Percentiles rank a stretch among this genome's conserved stretches.
phyloP scores from a whole-genome alignment of 1,139 yeast species.

The Magnusiomyces sp. region DNA sequence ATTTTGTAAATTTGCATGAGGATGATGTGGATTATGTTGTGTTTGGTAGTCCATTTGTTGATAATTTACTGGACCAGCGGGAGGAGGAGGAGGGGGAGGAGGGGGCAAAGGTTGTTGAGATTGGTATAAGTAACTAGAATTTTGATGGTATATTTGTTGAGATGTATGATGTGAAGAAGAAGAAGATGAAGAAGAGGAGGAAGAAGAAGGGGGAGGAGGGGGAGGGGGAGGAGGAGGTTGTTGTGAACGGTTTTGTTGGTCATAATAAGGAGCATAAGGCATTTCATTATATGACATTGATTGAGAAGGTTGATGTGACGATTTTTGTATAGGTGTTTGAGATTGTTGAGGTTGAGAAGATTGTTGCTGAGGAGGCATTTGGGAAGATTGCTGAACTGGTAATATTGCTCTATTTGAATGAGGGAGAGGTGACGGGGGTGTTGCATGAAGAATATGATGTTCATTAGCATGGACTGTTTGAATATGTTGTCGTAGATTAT shows the following conservation, averaged over 20 bases:
- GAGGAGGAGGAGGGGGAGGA: too few species aligned
- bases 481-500: conserved; percentile 83
- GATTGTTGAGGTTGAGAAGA: neutral
- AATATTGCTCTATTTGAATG: conserved; percentile 25
- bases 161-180: neutral
- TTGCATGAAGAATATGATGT: conserved; percentile 35
- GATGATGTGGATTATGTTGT: neutral
- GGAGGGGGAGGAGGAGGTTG: neutral
- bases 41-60: too few species aligned
- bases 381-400: conserved; percentile 15
- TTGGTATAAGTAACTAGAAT: too few species aligned
- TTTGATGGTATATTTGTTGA: too few species aligned
- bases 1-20: neutral
- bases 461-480: conserved; percentile 89
- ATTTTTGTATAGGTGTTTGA: neutral
- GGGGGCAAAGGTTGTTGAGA: too few species aligned
- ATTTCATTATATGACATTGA: neutral
- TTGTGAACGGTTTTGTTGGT: conserved; percentile 1
- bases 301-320: neutral
- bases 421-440: conserved; percentile 24
- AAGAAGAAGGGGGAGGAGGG: neutral
- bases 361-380: conserved; percentile 4
- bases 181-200: neutral
- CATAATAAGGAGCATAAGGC: neutral
- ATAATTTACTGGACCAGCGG: too few species aligned